phyloP scores from a whole-genome alignment of 805 yeast genomes.

The Candida caryicola region DNA sequence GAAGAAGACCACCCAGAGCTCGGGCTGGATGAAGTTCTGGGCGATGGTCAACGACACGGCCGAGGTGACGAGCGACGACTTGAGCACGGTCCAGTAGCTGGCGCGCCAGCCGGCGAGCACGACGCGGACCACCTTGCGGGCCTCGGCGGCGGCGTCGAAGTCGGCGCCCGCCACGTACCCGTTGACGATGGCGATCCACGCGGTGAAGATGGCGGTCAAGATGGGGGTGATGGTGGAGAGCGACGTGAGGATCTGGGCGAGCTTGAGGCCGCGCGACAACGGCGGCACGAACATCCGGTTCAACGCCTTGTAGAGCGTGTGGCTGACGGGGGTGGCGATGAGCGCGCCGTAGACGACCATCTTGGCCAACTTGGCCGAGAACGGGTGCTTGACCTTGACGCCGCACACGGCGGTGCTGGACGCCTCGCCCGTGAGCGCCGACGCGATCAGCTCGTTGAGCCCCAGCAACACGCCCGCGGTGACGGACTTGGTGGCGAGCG shows the following conservation, averaged over 20 bases:
- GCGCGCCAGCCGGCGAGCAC: constrained; percentile 34
- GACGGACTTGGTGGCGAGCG: constrained; percentile 55
- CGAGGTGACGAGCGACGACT: constrained; percentile 54
- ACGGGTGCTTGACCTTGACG: constrained; percentile 34
- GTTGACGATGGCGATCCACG: constrained; percentile 54
- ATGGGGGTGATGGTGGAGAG: constrained; percentile 57
- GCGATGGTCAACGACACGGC: constrained; percentile 52
- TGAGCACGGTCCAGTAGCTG: constrained; percentile 47
- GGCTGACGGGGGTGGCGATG: constrained; percentile 58
- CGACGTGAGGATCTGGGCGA: constrained; percentile 50
- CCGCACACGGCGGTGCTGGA: constrained; percentile 16
- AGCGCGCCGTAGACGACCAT: constrained; percentile 56
- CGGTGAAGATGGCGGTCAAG: constrained; percentile 45
- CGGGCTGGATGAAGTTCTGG: constrained; percentile 54
- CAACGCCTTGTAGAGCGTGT: constrained; percentile 48
- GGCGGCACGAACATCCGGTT: constrained; percentile 43
- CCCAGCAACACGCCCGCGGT: constrained; percentile 56
- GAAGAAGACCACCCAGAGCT: constrained; percentile 65
- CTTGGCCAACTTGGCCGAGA: constrained; percentile 46
- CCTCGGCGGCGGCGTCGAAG: not conserved
- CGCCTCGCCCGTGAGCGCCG: constrained; percentile 47
- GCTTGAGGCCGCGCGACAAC: constrained; percentile 34
- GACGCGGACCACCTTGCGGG: constrained; percentile 13
- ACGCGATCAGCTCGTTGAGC: constrained; percentile 57
- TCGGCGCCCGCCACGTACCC: constrained; percentile 16